Evolutionary conservation across 2,329 filamentous ascomycete genomes (phyloP).

Genomic region (Falciphora oryzae): DNA sequence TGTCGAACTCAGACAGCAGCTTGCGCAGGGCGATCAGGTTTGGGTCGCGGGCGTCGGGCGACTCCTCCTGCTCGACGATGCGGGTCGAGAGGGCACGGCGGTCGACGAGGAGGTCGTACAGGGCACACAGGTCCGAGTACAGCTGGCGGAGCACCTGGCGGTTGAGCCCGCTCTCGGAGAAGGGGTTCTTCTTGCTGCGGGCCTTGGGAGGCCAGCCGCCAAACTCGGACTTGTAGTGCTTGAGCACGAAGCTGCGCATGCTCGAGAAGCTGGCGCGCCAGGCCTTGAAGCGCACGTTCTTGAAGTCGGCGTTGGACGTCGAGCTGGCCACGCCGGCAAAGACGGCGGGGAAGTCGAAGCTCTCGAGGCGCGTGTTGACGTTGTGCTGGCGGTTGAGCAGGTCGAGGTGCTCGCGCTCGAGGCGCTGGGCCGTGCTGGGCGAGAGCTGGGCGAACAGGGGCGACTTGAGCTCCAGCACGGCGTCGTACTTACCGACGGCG

Average conservation of each 20-base stretch:
- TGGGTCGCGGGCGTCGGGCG: conserved; percentile 43
- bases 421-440: conserved; percentile 64
- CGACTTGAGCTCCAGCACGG: conserved; percentile 61
- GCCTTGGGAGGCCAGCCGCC: conserved; percentile 86
- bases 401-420: conserved; percentile 78
- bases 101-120: conserved; percentile 88
- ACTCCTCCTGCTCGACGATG: conserved; percentile 59
- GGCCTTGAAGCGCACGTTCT: conserved; percentile 71
- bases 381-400: conserved; percentile 65
- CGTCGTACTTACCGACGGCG: conserved; percentile 77
- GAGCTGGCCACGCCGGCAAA: conserved; percentile 86
- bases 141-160: conserved; percentile 73
- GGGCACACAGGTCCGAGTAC: conserved; percentile 76
- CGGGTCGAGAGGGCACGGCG: conserved; percentile 72
- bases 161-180: conserved; percentile 82
- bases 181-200: conserved; percentile 83
- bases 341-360: conserved; percentile 86
- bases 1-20: conserved; percentile 82
- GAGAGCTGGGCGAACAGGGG: conserved; percentile 68
- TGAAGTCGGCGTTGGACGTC: conserved; percentile 70
- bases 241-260: conserved; percentile 67
- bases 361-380: conserved; percentile 67
- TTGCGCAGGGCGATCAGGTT: conserved; percentile 66
- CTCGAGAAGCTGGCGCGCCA: conserved; percentile 73
- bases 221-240: conserved; percentile 56